These are phyloP conservation scores for Trichoderma atrobrunneum DNA, from an alignment of 2,329 filamentous ascomycete species.

Conservation along the genomic window DNA sequence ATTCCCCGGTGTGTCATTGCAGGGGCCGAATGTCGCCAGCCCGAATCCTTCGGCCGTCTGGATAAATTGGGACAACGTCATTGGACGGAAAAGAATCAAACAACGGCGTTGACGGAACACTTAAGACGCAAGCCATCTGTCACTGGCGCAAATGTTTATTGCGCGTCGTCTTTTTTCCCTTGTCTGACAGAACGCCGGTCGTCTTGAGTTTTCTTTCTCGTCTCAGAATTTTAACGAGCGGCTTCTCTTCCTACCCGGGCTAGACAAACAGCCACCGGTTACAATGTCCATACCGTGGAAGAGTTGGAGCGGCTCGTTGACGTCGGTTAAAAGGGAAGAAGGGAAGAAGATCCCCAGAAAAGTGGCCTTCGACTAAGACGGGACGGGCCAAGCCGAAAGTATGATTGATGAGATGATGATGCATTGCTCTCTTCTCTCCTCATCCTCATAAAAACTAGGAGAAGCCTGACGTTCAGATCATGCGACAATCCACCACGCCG, in stretches of 20 bases:
- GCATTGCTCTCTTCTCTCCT: neutral
- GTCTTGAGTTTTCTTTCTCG: neutral
- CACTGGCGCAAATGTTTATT: neutral
- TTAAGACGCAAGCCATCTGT: neutral
- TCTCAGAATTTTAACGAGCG: neutral
- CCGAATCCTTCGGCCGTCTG: neutral
- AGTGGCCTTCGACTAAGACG: neutral
- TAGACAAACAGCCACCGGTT: neutral
- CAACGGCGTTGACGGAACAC: neutral
- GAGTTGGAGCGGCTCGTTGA: neutral
- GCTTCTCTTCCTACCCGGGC: neutral
- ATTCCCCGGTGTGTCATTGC: neutral
- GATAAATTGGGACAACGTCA: neutral
- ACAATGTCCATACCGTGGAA: neutral
- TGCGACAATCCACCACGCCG: neutral
- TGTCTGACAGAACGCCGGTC: neutral
- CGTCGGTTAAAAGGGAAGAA: neutral
- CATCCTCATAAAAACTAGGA: neutral
- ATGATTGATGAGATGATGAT: neutral
- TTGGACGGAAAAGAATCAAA: neutral
- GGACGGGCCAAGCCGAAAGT: neutral
- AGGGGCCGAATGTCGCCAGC: neutral
- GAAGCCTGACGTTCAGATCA: neutral
- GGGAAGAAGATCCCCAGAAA: neutral
- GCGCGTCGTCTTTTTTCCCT: neutral